Percentiles rank a stretch among this genome's conserved stretches.
Evolutionary conservation across 2,329 filamentous ascomycete genomes (phyloP).

Genomic region (Pleomassaria siparia): DNA sequence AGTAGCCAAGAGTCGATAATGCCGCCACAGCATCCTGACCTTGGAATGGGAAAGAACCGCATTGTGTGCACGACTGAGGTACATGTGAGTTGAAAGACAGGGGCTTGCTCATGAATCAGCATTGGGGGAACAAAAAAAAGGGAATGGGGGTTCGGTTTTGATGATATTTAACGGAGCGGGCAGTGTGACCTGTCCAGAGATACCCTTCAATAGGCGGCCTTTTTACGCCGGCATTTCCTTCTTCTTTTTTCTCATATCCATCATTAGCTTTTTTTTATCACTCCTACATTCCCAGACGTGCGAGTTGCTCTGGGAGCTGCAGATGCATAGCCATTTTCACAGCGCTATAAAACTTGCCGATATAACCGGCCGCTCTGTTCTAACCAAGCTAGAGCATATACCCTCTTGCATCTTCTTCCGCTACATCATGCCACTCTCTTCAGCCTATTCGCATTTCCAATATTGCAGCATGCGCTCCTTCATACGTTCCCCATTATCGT

Average conservation of each 20-base stretch:
- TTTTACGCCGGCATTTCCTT: background rate
- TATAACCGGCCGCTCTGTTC: constrained; percentile 2
- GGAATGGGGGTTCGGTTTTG: background rate
- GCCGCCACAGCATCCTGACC: constrained; percentile 12
- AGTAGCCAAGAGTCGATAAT: constrained; percentile 21
- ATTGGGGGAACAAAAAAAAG: background rate
- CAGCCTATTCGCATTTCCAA: background rate
- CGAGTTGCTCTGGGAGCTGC: background rate
- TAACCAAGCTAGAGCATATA: background rate
- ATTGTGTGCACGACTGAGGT: constrained; percentile 26
- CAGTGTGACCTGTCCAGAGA: constrained; percentile 1
- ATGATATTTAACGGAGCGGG: background rate
- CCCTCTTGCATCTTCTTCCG: background rate
- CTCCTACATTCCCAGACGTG: background rate
- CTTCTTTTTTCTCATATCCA: background rate
- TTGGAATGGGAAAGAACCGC: constrained; percentile 9
- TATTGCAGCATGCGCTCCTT: background rate
- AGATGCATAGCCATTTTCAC: background rate
- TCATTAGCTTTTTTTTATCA: background rate
- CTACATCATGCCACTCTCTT: background rate
- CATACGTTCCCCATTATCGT: background rate
- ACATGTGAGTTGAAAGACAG: constrained; percentile 8
- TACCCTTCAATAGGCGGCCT: constrained; percentile 6
- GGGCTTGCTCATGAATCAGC: too few species aligned
- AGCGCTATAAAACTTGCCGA: background rate